Conservation (phyloP, 331 rosid genomes). For the Cucumis variabilis region DNA sequence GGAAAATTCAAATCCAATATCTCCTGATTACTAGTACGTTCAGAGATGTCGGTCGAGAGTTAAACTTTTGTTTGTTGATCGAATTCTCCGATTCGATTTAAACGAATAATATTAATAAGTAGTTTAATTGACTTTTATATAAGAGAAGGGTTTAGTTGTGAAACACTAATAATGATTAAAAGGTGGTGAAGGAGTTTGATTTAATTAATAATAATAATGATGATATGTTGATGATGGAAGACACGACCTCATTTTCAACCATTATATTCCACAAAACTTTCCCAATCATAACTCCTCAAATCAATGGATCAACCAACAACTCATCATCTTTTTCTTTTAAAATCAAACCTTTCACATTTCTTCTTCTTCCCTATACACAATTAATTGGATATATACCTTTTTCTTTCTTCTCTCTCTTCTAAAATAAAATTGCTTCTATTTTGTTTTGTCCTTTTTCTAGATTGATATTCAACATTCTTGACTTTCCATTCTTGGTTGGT, state of each 20-base stretch:
- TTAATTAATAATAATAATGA: slow-evolving; percentile 3
- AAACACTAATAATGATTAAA: slow-evolving; percentile 25
- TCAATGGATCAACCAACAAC: neutral
- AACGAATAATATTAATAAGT: no score
- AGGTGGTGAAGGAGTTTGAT: neutral
- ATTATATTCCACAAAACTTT: slow-evolving; percentile 23
- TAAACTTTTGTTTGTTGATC: no score
- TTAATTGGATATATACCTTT: neutral
- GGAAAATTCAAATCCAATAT: no score
- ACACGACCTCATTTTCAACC: slow-evolving; percentile 24
- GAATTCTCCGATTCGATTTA: no score
- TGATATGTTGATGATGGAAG: neutral
- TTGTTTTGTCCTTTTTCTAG: neutral
- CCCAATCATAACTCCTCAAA: slow-evolving; percentile 21
- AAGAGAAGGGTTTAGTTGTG: neutral
- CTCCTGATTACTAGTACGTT: no score
- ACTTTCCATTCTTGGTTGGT: neutral
- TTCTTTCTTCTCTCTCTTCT: neutral
- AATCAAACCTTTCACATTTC: neutral
- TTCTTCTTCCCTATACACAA: neutral
- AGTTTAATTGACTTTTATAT: no score
- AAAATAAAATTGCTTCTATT: neutral
- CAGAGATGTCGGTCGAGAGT: no score
- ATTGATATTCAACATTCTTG: neutral
- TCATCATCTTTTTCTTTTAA: neutral